Evolutionary conservation across 441 rosid species (phyloP).

Genomic region (Mallotus repandus): DNA sequence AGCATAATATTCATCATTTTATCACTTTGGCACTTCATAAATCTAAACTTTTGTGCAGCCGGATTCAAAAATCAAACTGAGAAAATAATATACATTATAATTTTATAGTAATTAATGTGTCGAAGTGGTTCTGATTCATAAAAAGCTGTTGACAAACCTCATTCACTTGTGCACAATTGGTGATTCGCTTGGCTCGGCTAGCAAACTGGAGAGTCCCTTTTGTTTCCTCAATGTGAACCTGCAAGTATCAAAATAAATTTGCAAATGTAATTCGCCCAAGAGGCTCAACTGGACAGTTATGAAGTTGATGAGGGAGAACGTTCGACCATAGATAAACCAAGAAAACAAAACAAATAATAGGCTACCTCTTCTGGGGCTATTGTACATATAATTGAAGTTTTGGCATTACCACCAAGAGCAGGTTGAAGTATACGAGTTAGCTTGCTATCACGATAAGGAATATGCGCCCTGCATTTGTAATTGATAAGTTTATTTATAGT

Average conservation of each 20-base stretch:
- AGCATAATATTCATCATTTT: neutral
- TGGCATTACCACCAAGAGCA: constrained; percentile 95
- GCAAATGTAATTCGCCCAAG: neutral
- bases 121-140: neutral
- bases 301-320: neutral
- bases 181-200: constrained; percentile 90
- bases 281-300: neutral
- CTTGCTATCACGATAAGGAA: constrained; percentile 97
- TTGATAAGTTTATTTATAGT: constrained; percentile 14
- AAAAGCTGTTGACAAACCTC: constrained; percentile 51
- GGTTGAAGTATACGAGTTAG: constrained; percentile 96
- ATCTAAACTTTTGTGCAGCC: neutral
- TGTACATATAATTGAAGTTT: constrained; percentile 92
- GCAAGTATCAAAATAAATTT: constrained; percentile 15
- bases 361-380: constrained; percentile 93
- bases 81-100: neutral
- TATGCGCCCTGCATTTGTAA: constrained; percentile 63
- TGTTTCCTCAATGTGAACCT: constrained; percentile 92
- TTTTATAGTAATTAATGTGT: neutral
- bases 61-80: neutral
- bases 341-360: neutral
- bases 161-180: constrained; percentile 93
- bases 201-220: constrained; percentile 94
- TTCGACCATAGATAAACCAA: neutral
- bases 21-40: neutral